Percentiles rank a stretch among this genome's conserved stretches.
Conservation (phyloP, 192 early-diverging fungal species). For the Coemansia sp. region DNA sequence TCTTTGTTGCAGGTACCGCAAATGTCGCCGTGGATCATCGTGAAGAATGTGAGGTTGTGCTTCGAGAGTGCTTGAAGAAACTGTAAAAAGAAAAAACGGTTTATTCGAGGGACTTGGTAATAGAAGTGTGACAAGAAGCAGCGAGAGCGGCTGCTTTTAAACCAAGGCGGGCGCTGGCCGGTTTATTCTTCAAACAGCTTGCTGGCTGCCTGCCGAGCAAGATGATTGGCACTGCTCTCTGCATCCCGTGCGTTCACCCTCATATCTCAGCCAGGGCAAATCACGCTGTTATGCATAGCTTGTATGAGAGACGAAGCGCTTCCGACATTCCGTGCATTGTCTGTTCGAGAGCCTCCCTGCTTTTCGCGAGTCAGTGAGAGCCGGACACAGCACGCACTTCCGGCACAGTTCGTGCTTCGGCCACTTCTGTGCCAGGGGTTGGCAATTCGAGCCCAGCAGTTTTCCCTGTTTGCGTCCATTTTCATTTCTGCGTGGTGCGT, state of each 20-base stretch:
- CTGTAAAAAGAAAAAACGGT: too few species aligned
- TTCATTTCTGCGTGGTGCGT: too few species aligned
- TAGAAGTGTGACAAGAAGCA: too few species aligned
- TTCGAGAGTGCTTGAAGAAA: too few species aligned
- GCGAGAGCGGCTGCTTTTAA: too few species aligned
- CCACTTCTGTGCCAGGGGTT: too few species aligned
- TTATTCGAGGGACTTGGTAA: too few species aligned
- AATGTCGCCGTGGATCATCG: neutral
- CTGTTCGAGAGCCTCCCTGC: neutral
- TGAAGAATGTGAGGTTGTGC: too few species aligned
- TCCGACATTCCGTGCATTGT: neutral
- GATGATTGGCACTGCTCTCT: neutral
- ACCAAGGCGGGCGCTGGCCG: too few species aligned
- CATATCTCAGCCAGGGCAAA: neutral
- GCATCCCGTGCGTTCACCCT: neutral
- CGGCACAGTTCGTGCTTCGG: neutral
- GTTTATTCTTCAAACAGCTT: too few species aligned
- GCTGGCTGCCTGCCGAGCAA: neutral
- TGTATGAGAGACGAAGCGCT: neutral
- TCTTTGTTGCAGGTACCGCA: neutral
- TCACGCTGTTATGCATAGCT: constrained; percentile 7
- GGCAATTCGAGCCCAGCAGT: too few species aligned
- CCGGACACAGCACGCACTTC: neutral
- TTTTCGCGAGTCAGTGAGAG: neutral
- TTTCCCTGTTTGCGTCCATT: too few species aligned